Evolutionary conservation across 805 yeast species (phyloP).

Genomic region (Saccharomycopsis babjevae): DNA sequence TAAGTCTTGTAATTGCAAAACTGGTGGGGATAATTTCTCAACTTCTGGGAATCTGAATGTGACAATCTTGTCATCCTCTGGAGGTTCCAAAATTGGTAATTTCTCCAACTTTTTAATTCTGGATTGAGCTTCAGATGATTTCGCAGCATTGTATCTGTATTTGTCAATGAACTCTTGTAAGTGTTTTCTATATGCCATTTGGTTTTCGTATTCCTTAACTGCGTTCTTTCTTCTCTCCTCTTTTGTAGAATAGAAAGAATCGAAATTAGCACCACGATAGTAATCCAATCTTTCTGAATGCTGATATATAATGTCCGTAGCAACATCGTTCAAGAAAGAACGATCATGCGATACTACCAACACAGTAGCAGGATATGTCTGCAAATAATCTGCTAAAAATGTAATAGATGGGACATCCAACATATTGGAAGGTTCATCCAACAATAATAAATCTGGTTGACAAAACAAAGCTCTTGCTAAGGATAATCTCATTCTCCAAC

Average conservation of each 20-base stretch:
- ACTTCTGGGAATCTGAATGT: slow-evolving; percentile 93
- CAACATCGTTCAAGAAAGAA: slow-evolving; percentile 93
- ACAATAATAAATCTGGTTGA: slow-evolving; percentile 83
- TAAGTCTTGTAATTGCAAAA: slow-evolving; percentile 78
- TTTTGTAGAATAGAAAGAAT: slow-evolving; percentile 81
- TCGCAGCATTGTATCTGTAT: slow-evolving; percentile 95
- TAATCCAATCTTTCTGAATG: slow-evolving; percentile 95
- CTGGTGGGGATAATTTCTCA: slow-evolving; percentile 86
- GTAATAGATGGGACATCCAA: slow-evolving; percentile 99
- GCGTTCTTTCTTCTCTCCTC: slow-evolving; percentile 94
- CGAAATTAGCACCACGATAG: slow-evolving; percentile 90
- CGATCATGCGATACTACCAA: slow-evolving; percentile 97
- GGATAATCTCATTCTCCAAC: slow-evolving; percentile 99
- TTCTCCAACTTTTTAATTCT: slow-evolving; percentile 95
- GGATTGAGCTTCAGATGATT: slow-evolving; percentile 95
- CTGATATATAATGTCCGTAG: slow-evolving; percentile 96
- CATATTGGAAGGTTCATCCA: slow-evolving; percentile 99
- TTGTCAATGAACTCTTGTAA: slow-evolving; percentile 92
- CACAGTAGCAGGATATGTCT: slow-evolving; percentile 84
- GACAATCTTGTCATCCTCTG: slow-evolving; percentile 80
- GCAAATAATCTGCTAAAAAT: slow-evolving; percentile 80
- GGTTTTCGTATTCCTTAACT: slow-evolving; percentile 91
- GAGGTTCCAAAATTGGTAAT: slow-evolving; percentile 84
- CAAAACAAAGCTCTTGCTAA: slow-evolving; percentile 96
- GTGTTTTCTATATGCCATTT: slow-evolving; percentile 91